These are phyloP conservation scores for Ehretia macrophylla DNA, from an alignment of 257 asterid species.

Conservation along the genomic window DNA sequence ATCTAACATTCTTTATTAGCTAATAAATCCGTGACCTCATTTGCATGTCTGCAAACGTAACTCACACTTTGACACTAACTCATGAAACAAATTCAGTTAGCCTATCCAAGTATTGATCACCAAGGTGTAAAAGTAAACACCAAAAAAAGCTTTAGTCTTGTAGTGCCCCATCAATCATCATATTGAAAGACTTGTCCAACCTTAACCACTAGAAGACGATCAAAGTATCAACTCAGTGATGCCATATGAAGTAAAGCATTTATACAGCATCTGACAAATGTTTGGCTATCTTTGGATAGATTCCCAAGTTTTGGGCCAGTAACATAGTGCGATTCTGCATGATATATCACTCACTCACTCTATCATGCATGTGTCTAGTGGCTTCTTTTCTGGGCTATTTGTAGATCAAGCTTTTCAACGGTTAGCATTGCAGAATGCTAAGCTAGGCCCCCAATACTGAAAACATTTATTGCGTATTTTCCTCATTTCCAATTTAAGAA, in stretches of 20 bases:
- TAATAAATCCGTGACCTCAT: too few relatives aligned
- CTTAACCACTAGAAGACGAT: not conserved
- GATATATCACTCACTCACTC: too few relatives aligned
- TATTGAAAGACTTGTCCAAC: not conserved
- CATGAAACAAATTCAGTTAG: too few relatives aligned
- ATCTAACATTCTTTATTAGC: too few relatives aligned
- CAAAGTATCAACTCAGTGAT: not conserved
- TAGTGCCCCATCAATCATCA: not conserved
- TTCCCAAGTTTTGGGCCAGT: not conserved
- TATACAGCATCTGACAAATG: not conserved
- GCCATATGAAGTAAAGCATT: not conserved
- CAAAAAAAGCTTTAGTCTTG: not conserved
- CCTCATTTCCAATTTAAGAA: not conserved
- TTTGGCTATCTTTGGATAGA: not conserved
- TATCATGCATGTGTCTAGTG: too few relatives aligned
- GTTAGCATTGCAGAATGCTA: not conserved
- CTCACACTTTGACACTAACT: too few relatives aligned
- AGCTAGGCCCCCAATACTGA: not conserved
- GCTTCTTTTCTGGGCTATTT: too few relatives aligned
- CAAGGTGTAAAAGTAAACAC: too few relatives aligned
- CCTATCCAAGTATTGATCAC: too few relatives aligned
- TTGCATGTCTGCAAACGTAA: too few relatives aligned
- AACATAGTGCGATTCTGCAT: not conserved
- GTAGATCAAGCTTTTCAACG: not conserved
- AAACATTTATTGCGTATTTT: not conserved